Base-by-base conservation (phyloP, 306 rosid species). In the Cicer yamashitae region DNA sequence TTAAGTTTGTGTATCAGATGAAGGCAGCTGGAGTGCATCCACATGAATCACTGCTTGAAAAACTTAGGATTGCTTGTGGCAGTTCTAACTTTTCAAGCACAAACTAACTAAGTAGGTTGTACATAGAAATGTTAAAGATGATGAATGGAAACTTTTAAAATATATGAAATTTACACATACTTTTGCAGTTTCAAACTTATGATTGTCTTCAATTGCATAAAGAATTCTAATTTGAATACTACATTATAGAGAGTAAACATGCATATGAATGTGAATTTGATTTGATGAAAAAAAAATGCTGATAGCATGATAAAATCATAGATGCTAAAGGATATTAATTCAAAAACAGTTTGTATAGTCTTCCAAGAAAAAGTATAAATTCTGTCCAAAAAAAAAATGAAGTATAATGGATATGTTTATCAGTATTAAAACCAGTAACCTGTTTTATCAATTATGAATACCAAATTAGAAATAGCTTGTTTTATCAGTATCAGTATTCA, bases 1-100 rank as follows among this genome's bases (percentile, higher is more conserved):
- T 87, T 7, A 89, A 86, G 85, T 79, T 87, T 67, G 71, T 89
- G 56, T 86, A 87, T 82, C 83, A 70, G 76, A 86, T 89, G 90
- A 83, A 82, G 54, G 86, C 44, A 18, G 81, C 74, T 40, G 81
- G 89, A 67, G 9, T 89, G 66, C 77, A 78, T 61, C 87, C 88
- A 38, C 86, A 75, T 67, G 88, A 84, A 61, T 73, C 87, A 39
- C 54, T 87, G 76, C 83, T 87, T n/a, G 81, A 84, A 43, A 86
- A 84, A 78, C 54, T 89, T 62, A 87, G 83, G 71, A 69, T 84
- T 70, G 87, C 87, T 18, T 87, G 90, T 54, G 85, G 86, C 8
- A 66, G 78, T 60, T 14, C 58, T 22, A 69, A 6, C 17, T 25
- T 22, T 70, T 52, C 56, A 57, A 70, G 62, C 67, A 76, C 37